Evolutionary conservation across 1,139 yeast genomes (phyloP), one percentile per base, ranked within the genome.

Genomic region (Blastobotrys illinoisensis): DNA sequence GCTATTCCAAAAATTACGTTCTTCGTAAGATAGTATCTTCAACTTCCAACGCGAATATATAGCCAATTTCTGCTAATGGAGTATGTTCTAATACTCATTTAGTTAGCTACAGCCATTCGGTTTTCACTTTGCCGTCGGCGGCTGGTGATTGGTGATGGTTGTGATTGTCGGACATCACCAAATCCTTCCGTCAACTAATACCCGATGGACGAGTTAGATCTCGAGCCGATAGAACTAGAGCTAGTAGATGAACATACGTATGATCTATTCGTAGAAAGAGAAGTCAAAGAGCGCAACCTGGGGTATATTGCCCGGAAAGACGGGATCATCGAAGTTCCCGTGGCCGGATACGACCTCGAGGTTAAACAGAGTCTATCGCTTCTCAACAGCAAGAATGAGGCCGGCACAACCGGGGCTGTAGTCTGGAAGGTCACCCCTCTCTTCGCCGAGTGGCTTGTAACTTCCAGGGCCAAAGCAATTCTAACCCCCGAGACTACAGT

Each of bases 371-470:
- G 74, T 1, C 51, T 68, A 13, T 63, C 71, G 9, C 62, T 71
- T 48, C 60, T 71, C 63, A 52, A 77, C 9, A 75, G 81, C 1
- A 69, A 71, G 16, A 63, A 62, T 1, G 70, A 73, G 45, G 62
- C 75, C 0, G 40, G 40, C 7, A 32, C 88, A 2, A 86, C 91
- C 0, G 93, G 93, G 5, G 87, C 81, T 56, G 77, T 85, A 16
- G 74, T 84, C 46, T 86, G 93, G 91, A 72, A 72, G 47, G 72
- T 81, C 1, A 76, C 86, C 1, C 76, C 79, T 1, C 64, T 72
- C 5, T 71, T 85, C 46, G 76, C 76, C 0, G 79, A 80, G 48
- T 85, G 89, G 88, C 51, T 82, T 1, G 50, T 76, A 13, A 46
- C 48, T 5, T 32, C 40, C 7, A 32, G 13, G 11, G 40, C 40